Percentiles rank a stretch among this genome's conserved stretches.
These are phyloP conservation scores for Nematodospora anomalae DNA, from an alignment of 1,139 yeast species.

Conservation along the genomic window DNA sequence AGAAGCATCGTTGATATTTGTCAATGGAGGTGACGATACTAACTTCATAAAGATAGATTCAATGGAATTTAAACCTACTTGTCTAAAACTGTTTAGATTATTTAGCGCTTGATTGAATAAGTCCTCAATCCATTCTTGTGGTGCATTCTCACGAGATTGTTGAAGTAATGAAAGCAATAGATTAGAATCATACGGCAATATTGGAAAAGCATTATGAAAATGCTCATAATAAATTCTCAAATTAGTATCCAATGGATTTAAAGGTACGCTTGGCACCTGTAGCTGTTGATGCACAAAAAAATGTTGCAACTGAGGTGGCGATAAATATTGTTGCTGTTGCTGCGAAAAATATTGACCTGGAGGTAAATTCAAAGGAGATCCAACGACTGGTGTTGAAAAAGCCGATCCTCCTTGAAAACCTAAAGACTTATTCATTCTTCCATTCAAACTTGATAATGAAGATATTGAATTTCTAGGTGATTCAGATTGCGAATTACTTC, in stretches of 20 bases:
- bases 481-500: conserved; percentile 27
- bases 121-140: conserved; percentile 37
- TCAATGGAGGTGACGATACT: conserved; percentile 46
- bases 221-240: conserved; percentile 47
- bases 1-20: conserved; percentile 29
- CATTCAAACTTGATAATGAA: conserved; percentile 47
- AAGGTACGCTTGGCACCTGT: conserved; percentile 12
- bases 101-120: conserved; percentile 54
- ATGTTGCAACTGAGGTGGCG: conserved; percentile 8
- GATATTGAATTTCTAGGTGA: conserved; percentile 51
- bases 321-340: conserved; percentile 6
- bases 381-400: conserved; percentile 13
- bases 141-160: conserved; percentile 32
- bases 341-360: conserved; percentile 7
- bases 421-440: conserved; percentile 36
- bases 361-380: conserved; percentile 9
- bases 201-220: conserved; percentile 57
- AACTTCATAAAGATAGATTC: conserved; percentile 41
- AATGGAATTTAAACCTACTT: conserved; percentile 28
- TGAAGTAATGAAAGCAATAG: conserved; percentile 18
- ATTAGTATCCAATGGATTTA: conserved; percentile 19
- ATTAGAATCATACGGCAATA: conserved; percentile 51
- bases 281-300: conserved; percentile 4
- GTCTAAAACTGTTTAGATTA: conserved; percentile 43
- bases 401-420: conserved; percentile 13